A percentile compares a stretch with the other conserved stretches of the same genome.
Conservation (phyloP, 2,329 filamentous ascomycete species). For the Aspergillus glaucus region DNA sequence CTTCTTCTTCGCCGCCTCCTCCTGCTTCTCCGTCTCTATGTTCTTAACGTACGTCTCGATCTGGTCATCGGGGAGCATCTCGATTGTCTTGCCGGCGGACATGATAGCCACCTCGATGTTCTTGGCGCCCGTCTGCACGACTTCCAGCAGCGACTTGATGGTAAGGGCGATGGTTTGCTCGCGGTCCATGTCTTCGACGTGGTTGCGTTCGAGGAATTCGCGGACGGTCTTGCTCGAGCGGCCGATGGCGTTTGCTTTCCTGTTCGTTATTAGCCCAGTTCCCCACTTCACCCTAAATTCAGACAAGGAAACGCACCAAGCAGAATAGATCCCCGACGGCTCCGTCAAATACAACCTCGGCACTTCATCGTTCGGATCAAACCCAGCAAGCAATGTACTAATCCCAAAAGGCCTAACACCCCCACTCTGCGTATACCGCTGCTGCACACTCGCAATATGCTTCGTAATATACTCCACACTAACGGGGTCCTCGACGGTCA, state of each 20-base stretch:
- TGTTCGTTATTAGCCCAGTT: slow-evolving; percentile 32
- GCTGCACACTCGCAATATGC: slow-evolving; percentile 95
- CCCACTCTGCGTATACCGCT: slow-evolving; percentile 97
- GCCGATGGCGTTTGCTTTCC: slow-evolving; percentile 99
- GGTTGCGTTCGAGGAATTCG: slow-evolving; percentile 97
- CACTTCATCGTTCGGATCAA: slow-evolving; percentile 84
- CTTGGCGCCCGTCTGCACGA: slow-evolving; percentile 97
- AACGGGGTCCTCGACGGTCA: slow-evolving; percentile 95
- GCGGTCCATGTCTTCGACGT: slow-evolving; percentile 95
- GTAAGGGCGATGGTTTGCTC: slow-evolving; percentile 94
- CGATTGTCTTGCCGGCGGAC: slow-evolving; percentile 82
- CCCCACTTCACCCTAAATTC: neutral
- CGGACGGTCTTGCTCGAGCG: slow-evolving; percentile 98
- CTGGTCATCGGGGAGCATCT: slow-evolving; percentile 91
- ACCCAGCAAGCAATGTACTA: slow-evolving; percentile 96
- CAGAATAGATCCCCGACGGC: slow-evolving; percentile 98
- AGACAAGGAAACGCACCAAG: slow-evolving; percentile 61
- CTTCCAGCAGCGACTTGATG: slow-evolving; percentile 95
- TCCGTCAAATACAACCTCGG: slow-evolving; percentile 96
- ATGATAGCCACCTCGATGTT: slow-evolving; percentile 99
- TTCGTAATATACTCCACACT: slow-evolving; percentile 99
- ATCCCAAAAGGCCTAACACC: slow-evolving; percentile 98
- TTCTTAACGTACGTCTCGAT: slow-evolving; percentile 98
- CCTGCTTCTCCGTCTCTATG: slow-evolving; percentile 98
- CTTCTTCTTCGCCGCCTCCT: slow-evolving; percentile 97